These are phyloP conservation scores for Diutina sp. DNA, from an alignment of 1,139 yeast genomes.

Conservation along the genomic window DNA sequence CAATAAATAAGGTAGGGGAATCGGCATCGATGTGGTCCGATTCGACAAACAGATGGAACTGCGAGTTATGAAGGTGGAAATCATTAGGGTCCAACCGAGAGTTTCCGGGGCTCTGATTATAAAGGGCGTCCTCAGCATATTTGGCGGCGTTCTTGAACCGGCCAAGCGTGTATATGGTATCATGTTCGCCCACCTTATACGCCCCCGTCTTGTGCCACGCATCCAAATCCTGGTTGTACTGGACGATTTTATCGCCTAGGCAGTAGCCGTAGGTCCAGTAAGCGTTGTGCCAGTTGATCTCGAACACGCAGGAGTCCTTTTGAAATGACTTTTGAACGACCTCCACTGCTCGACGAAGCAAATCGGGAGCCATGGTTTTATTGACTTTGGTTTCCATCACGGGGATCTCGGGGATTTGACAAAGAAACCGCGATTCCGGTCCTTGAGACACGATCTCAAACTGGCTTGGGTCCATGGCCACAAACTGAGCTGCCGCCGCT, in stretches of 20 bases:
- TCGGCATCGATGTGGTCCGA: neutral
- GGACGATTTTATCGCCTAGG: constrained; percentile 1
- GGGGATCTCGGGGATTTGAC: neutral
- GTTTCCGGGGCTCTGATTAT: neutral
- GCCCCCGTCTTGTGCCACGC: neutral
- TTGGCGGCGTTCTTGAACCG: neutral
- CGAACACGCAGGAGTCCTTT: neutral
- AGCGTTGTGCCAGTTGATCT: neutral
- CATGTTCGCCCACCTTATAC: neutral
- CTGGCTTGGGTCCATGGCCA: neutral
- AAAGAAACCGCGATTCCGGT: neutral
- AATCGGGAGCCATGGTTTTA: neutral
- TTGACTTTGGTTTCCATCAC: neutral
- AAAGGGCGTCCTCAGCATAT: neutral
- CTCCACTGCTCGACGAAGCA: neutral
- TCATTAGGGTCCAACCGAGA: neutral
- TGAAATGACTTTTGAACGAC: neutral
- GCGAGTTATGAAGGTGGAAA: neutral
- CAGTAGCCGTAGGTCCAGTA: constrained; percentile 1
- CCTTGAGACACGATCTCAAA: neutral
- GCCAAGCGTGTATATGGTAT: neutral
- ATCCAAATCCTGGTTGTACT: neutral
- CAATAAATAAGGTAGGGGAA: neutral
- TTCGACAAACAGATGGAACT: neutral
- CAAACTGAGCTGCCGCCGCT: neutral